phyloP scores from a whole-genome alignment of 2,329 filamentous ascomycete species.

The Pseudogymnoascus sp. region DNA sequence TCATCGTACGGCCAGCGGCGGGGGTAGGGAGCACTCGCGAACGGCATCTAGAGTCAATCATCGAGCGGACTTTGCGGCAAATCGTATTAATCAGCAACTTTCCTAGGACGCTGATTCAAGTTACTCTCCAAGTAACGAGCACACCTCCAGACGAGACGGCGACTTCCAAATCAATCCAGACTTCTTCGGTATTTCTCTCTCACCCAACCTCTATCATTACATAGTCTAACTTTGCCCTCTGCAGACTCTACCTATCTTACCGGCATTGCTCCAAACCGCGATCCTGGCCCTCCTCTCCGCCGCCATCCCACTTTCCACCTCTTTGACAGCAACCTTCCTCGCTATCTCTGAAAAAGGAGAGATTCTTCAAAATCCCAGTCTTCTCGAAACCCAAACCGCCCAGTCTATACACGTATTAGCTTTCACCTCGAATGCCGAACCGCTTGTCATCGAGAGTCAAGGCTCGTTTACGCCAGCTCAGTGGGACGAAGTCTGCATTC shows the following conservation, averaged over 20 bases:
- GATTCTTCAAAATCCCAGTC: constrained; percentile 54
- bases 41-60: constrained; percentile 71
- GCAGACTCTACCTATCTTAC: constrained; percentile 72
- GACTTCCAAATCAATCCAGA: constrained; percentile 52
- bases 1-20: constrained; percentile 77
- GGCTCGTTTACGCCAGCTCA: constrained; percentile 67
- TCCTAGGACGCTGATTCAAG: constrained; percentile 69
- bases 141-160: constrained; percentile 61
- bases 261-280: constrained; percentile 73
- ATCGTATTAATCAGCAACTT: constrained; percentile 69
- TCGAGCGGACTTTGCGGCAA: constrained; percentile 65
- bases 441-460: constrained; percentile 75
- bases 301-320: constrained; percentile 70
- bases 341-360: constrained; percentile 44
- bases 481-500: constrained; percentile 65
- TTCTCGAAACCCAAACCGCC: constrained; percentile 53
- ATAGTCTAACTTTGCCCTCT: background rate
- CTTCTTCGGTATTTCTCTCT: constrained; percentile 45
- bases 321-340: constrained; percentile 58
- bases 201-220: background rate
- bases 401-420: constrained; percentile 75
- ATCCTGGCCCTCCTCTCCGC: constrained; percentile 74
- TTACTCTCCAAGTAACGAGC: constrained; percentile 70
- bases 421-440: constrained; percentile 65
- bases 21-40: constrained; percentile 75